Evolutionary conservation across 2,329 filamentous ascomycete genomes (phyloP).

Genomic region (Pyricularia sp.): DNA sequence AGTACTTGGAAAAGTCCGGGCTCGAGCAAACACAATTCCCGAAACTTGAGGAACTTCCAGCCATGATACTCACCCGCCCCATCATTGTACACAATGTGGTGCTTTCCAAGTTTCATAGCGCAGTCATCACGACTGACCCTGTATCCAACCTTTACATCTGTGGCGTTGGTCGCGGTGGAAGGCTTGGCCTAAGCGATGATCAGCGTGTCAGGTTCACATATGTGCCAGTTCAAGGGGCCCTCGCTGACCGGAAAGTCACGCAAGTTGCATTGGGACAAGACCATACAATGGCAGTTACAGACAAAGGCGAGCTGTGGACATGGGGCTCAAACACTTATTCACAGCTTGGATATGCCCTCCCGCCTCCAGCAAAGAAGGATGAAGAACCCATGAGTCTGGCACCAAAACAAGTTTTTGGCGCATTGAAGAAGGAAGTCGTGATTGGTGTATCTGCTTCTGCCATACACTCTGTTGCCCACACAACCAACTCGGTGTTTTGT

Average conservation of each 20-base stretch:
- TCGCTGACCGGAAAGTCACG: slow-evolving; percentile 60
- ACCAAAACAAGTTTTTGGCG: slow-evolving; percentile 82
- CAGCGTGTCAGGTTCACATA: slow-evolving; percentile 71
- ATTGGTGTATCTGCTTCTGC: slow-evolving; percentile 77
- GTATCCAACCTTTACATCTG: slow-evolving; percentile 87
- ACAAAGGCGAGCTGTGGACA: slow-evolving; percentile 81
- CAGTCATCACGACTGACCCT: slow-evolving; percentile 74
- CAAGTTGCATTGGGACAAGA: slow-evolving; percentile 83
- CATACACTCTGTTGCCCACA: slow-evolving; percentile 85
- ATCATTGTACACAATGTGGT: slow-evolving; percentile 68
- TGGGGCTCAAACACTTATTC: slow-evolving; percentile 84
- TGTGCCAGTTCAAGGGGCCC: slow-evolving; percentile 63
- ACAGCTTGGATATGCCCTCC: slow-evolving; percentile 75
- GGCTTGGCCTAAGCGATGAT: slow-evolving; percentile 81
- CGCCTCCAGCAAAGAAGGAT: slow-evolving; percentile 51
- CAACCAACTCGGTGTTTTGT: slow-evolving; percentile 67
- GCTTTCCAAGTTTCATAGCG: slow-evolving; percentile 86
- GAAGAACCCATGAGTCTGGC: slow-evolving; percentile 71
- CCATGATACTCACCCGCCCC: slow-evolving; percentile 56
- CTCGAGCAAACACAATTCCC: not conserved
- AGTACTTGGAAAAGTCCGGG: slow-evolving; percentile 41
- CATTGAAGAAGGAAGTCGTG: slow-evolving; percentile 74
- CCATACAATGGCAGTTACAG: slow-evolving; percentile 74
- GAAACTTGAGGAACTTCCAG: slow-evolving; percentile 39
- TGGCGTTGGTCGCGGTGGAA: slow-evolving; percentile 80